Conservation (phyloP, 345 rosid genomes). For the Brassica juncea region DNA sequence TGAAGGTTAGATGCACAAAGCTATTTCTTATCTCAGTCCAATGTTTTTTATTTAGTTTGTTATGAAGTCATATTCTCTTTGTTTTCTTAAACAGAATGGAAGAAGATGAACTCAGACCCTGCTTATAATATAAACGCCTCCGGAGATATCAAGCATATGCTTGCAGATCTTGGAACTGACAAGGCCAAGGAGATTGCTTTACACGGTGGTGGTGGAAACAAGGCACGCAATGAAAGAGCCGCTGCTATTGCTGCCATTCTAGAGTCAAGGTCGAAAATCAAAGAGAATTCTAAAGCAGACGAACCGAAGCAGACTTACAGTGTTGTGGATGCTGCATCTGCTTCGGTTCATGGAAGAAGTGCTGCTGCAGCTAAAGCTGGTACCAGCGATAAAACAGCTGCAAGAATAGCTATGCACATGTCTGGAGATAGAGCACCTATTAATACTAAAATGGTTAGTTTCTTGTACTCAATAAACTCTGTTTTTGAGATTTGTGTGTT, state of each 20-base stretch:
- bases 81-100: conserved; percentile 47
- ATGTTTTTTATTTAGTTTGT: conserved; percentile 5
- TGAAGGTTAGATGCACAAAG: conserved; percentile 57
- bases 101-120: conserved; percentile 74
- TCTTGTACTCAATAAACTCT: background rate
- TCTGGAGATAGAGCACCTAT: conserved; percentile 92
- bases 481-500: background rate
- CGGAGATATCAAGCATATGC: conserved; percentile 90
- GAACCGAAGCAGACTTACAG: conserved; percentile 59
- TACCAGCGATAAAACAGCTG: conserved; percentile 79
- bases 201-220: conserved; percentile 94
- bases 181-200: conserved; percentile 80
- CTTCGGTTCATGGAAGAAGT: conserved; percentile 95
- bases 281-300: conserved; percentile 59
- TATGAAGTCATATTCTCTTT: background rate
- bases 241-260: conserved; percentile 86
- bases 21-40: background rate
- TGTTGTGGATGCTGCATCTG: conserved; percentile 96
- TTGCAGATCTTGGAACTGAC: conserved; percentile 89
- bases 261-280: conserved; percentile 74
- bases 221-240: conserved; percentile 92
- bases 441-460: conserved; percentile 79
- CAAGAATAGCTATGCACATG: conserved; percentile 94
- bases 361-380: conserved; percentile 90
- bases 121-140: conserved; percentile 66